Evolutionary conservation across 1,284 basidiomycete genomes (phyloP).

Genomic region (Heliocybe sulcata): DNA sequence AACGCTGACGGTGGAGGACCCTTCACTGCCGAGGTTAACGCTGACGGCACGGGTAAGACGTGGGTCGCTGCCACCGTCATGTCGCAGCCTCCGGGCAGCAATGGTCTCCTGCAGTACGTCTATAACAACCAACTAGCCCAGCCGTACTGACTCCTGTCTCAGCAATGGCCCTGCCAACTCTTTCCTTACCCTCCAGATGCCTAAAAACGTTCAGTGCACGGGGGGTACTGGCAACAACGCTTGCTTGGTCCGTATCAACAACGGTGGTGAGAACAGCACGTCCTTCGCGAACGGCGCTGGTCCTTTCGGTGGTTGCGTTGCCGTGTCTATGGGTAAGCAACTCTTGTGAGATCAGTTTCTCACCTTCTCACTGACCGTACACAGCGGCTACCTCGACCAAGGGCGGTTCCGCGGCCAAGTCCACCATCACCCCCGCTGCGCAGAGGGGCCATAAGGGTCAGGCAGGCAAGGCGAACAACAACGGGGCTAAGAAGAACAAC

Average conservation of each 20-base stretch:
- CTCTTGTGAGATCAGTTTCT: no score
- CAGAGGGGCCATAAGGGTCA: no score
- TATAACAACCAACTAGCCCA: background rate
- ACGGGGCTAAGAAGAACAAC: background rate
- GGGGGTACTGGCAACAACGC: background rate
- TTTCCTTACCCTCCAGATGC: slow-evolving; percentile 2
- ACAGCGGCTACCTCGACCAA: background rate
- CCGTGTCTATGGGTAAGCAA: background rate
- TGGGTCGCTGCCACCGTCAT: slow-evolving; percentile 3
- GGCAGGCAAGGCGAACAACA: background rate
- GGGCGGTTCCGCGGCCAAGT: background rate
- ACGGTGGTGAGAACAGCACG: slow-evolving; percentile 1
- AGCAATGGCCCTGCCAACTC: slow-evolving; percentile 6
- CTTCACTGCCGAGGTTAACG: slow-evolving; percentile 5
- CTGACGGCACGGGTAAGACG: slow-evolving; percentile 3
- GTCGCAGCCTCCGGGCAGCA: slow-evolving; percentile 3
- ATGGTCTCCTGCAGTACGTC: slow-evolving; percentile 6
- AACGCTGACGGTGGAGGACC: slow-evolving; percentile 7
- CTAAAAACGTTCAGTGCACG: background rate
- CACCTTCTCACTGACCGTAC: no score
- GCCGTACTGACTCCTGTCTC: background rate
- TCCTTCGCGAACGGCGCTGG: slow-evolving; percentile 5
- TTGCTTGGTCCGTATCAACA: slow-evolving; percentile 4
- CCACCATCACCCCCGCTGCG: background rate
- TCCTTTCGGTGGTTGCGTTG: slow-evolving; percentile 1